Conservation (phyloP, 2,329 filamentous ascomycete species). For the Paraconiothyrium brasiliense region DNA sequence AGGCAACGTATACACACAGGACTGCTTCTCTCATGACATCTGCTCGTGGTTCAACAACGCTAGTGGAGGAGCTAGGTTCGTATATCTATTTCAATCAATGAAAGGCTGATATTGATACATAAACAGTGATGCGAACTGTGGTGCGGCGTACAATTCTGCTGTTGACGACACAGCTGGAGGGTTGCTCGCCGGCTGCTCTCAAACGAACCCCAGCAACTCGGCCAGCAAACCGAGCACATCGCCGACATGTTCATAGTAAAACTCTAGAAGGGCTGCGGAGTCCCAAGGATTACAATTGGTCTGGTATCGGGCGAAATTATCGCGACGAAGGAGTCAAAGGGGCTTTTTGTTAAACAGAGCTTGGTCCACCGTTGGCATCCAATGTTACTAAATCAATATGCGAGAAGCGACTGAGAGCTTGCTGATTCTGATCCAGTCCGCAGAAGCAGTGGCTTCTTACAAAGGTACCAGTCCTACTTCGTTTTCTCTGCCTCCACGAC, state of each 20-base stretch:
- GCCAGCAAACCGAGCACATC: constrained; percentile 30
- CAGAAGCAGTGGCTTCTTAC: no score
- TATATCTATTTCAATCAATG: neutral
- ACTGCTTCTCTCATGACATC: constrained; percentile 62
- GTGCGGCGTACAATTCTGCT: constrained; percentile 55
- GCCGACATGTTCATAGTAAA: constrained; percentile 48
- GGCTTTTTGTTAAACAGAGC: no score
- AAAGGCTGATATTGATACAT: neutral
- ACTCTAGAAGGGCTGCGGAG: neutral
- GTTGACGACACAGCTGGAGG: constrained; percentile 57
- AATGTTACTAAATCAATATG: no score
- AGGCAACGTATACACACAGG: constrained; percentile 61
- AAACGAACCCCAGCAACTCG: constrained; percentile 40
- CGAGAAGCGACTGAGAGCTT: neutral
- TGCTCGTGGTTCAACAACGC: constrained; percentile 63
- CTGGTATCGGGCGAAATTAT: neutral
- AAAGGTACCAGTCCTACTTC: no score
- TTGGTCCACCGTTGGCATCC: no score
- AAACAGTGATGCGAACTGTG: constrained; percentile 59
- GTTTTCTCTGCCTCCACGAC: no score
- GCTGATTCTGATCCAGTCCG: no score
- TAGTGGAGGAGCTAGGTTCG: constrained; percentile 57
- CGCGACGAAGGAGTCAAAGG: no score
- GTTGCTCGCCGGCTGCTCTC: constrained; percentile 36
- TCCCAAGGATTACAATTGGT: neutral